phyloP scores from a whole-genome alignment of 768 basidiomycete genomes.

The Jaapia argillacea region DNA sequence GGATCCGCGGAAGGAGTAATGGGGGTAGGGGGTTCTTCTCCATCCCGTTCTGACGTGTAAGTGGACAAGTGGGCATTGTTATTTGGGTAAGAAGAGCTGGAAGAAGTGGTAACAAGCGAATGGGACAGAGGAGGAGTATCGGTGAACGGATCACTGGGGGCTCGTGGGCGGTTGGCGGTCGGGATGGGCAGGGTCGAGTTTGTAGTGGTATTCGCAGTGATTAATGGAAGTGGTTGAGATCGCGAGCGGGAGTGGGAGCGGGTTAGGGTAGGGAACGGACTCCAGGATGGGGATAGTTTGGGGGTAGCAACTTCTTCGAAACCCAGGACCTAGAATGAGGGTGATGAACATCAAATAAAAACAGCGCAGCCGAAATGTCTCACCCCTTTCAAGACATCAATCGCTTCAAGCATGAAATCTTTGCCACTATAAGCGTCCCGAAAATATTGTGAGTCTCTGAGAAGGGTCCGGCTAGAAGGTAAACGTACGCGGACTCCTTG shows the following conservation, averaged over 20 bases:
- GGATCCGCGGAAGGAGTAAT: constrained; percentile 15
- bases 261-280: constrained; percentile 22
- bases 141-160: constrained; percentile 72
- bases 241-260: constrained; percentile 42
- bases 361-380: constrained; percentile 27
- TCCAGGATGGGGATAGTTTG: constrained; percentile 17
- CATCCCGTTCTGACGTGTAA: constrained; percentile 20
- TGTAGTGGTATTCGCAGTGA: constrained; percentile 8
- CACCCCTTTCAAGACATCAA: constrained; percentile 85
- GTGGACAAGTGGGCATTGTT: constrained; percentile 20
- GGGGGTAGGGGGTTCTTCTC: constrained; percentile 33
- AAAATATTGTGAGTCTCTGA: background rate
- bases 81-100: constrained; percentile 26
- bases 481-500: constrained; percentile 83
- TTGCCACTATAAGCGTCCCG: constrained; percentile 50
- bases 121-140: constrained; percentile 56
- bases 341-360: constrained; percentile 6
- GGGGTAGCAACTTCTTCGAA: constrained; percentile 57
- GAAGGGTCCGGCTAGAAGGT: background rate
- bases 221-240: constrained; percentile 40
- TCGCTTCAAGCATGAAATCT: constrained; percentile 90
- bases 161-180: constrained; percentile 55
- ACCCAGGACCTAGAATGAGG: constrained; percentile 39
- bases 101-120: constrained; percentile 43
- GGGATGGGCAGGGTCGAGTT: constrained; percentile 29